Conservation (phyloP, 2,329 filamentous ascomycete genomes). For the Chaetomiaceae sp. region DNA sequence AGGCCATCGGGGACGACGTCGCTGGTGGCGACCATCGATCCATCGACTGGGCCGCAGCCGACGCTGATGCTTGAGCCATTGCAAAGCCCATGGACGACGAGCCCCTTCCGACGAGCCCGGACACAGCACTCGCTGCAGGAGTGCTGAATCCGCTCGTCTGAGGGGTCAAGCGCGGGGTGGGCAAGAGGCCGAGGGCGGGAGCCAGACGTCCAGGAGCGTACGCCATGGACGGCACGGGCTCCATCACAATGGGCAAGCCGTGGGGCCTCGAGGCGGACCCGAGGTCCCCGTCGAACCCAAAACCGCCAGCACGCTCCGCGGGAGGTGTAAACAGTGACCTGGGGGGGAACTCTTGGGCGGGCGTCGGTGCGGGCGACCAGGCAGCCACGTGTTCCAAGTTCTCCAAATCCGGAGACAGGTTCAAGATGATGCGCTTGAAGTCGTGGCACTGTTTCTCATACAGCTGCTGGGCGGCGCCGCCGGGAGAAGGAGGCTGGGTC, state of each 20-base stretch:
- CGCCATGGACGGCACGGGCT: conserved; percentile 41
- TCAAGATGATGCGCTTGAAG: conserved; percentile 56
- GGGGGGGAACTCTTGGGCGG: conserved; percentile 36
- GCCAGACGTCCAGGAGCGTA: conserved; percentile 45
- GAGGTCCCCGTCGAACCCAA: conserved; percentile 36
- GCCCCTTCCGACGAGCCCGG: conserved; percentile 44
- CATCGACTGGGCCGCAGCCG: conserved; percentile 43
- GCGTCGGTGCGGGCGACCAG: conserved; percentile 29
- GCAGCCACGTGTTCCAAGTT: conserved; percentile 52
- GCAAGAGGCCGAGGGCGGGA: conserved; percentile 51
- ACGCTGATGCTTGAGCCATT: conserved; percentile 50
- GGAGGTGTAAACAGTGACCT: conserved; percentile 42
- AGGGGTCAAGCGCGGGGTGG: conserved; percentile 55
- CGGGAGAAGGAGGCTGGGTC: conserved; percentile 52
- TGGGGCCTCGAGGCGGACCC: conserved; percentile 40
- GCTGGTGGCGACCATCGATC: conserved; percentile 48
- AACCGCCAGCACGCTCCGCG: conserved; percentile 33
- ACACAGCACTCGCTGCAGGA: conserved; percentile 54
- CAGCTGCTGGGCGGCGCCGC: conserved; percentile 36
- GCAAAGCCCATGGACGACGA: conserved; percentile 55
- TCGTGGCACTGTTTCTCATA: conserved; percentile 46
- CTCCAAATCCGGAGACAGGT: conserved; percentile 52
- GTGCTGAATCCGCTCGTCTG: conserved; percentile 53
- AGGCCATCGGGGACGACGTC: conserved; percentile 49
- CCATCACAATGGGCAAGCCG: conserved; percentile 43